Evolutionary conservation across 2,329 filamentous ascomycete species (phyloP).

Genomic region (Septoria petroselini): DNA sequence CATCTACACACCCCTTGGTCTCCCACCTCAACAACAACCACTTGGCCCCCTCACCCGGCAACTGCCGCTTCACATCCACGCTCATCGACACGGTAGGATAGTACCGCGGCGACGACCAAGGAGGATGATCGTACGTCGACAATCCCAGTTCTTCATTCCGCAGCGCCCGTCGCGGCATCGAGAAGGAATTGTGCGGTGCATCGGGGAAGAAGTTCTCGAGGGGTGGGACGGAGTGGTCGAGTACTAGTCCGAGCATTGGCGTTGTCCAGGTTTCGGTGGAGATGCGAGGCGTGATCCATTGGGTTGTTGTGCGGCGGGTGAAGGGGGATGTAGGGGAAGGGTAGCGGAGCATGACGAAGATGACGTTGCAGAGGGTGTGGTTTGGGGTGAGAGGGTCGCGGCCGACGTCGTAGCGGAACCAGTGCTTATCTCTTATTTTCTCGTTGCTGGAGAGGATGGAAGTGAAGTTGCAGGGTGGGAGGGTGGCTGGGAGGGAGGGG

Average conservation of each 20-base stretch:
- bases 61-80: constrained; percentile 23
- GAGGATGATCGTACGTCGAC: constrained; percentile 14
- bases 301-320: constrained; percentile 6
- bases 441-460: constrained; percentile 14
- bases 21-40: constrained; percentile 23
- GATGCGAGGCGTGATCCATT: constrained; percentile 20
- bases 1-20: constrained; percentile 24
- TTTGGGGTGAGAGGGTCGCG: constrained; percentile 15
- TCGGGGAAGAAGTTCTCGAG: constrained; percentile 21
- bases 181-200: constrained; percentile 12
- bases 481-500: constrained; percentile 1
- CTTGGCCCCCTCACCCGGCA: constrained; percentile 24
- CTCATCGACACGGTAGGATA: constrained; percentile 26
- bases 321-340: background rate
- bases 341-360: constrained; percentile 18
- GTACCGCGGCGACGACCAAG: constrained; percentile 17
- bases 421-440: too few relatives aligned
- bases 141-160: constrained; percentile 6
- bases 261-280: constrained; percentile 21
- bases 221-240: constrained; percentile 20
- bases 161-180: constrained; percentile 9
- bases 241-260: constrained; percentile 18
- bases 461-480: constrained; percentile 20
- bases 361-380: constrained; percentile 20
- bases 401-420: constrained; percentile 23